These are phyloP conservation scores for Cordyceps cateniannulata DNA, from an alignment of 2,329 filamentous ascomycete genomes.

Conservation along the genomic window DNA sequence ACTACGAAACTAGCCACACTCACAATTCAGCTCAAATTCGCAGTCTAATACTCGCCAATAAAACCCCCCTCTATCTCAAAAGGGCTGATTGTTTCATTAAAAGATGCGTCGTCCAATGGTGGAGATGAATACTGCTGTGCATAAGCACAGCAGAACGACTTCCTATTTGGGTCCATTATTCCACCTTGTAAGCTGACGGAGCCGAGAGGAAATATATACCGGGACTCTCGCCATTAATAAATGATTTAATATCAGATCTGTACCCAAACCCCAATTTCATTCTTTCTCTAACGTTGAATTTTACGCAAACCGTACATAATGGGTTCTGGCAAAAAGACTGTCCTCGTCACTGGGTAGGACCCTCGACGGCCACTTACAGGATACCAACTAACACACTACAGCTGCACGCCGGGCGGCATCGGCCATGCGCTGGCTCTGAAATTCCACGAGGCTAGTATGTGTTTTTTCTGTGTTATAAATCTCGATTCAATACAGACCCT, in stretches of 20 bases:
- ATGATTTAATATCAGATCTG: background rate
- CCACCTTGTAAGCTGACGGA: background rate
- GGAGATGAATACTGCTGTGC: background rate
- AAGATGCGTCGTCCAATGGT: background rate
- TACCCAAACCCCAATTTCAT: no score
- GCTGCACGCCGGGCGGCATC: conserved; percentile 34
- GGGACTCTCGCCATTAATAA: background rate
- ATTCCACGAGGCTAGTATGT: conserved; percentile 28
- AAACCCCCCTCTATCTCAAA: no score
- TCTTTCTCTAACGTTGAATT: no score
- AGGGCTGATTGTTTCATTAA: background rate
- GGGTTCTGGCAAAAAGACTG: background rate
- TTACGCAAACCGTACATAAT: background rate
- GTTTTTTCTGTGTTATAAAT: background rate
- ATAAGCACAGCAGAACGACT: background rate
- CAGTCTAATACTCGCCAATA: no score
- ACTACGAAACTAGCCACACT: no score
- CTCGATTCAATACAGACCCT: background rate
- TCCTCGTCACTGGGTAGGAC: background rate
- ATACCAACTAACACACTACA: background rate
- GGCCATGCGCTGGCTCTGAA: conserved; percentile 40
- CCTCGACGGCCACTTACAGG: background rate
- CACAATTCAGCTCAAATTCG: no score
- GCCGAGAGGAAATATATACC: background rate
- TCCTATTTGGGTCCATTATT: background rate